Percentiles rank a stretch among this genome's conserved stretches.
Evolutionary conservation across 1,139 yeast species (phyloP).

Genomic region (Geotrichum citri-aurantii): DNA sequence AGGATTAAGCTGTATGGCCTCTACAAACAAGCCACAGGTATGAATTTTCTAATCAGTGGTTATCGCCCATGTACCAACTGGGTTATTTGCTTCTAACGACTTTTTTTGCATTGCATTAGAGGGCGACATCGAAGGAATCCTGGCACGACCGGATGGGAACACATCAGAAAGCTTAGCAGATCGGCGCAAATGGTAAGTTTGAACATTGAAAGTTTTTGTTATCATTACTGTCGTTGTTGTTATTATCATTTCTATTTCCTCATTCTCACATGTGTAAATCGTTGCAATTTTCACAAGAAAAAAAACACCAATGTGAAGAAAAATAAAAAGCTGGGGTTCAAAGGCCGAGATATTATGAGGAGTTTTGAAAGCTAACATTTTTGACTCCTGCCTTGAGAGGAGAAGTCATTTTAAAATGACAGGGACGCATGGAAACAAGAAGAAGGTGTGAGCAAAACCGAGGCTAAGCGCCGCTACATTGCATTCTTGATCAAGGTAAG

Average conservation of each 20-base stretch:
- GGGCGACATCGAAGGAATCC: conserved; percentile 67
- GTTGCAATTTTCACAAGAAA: too few relatives aligned
- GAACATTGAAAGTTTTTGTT: too few relatives aligned
- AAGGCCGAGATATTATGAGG: not conserved
- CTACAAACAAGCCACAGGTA: conserved; percentile 70
- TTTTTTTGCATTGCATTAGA: conserved; percentile 37
- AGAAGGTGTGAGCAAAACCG: conserved; percentile 62
- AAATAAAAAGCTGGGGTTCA: too few relatives aligned
- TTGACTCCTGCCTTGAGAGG: not conserved
- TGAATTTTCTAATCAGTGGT: conserved; percentile 2
- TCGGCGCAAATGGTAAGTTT: conserved; percentile 53
- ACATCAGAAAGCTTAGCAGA: conserved; percentile 62
- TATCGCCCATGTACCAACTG: conserved; percentile 5
- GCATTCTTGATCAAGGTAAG: conserved; percentile 45
- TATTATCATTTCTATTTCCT: not conserved
- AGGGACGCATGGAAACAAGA: conserved; percentile 75
- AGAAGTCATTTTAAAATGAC: not conserved
- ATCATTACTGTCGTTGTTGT: not conserved
- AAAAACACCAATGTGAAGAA: too few relatives aligned
- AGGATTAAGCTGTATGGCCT: conserved; percentile 70
- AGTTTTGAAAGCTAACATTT: not conserved
- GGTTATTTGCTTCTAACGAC: not conserved
- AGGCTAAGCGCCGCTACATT: conserved; percentile 69
- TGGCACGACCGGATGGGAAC: conserved; percentile 59
- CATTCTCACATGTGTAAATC: not conserved